These are phyloP conservation scores for Vigna radiata DNA, from an alignment of 306 rosid genomes.

Conservation along the genomic window DNA sequence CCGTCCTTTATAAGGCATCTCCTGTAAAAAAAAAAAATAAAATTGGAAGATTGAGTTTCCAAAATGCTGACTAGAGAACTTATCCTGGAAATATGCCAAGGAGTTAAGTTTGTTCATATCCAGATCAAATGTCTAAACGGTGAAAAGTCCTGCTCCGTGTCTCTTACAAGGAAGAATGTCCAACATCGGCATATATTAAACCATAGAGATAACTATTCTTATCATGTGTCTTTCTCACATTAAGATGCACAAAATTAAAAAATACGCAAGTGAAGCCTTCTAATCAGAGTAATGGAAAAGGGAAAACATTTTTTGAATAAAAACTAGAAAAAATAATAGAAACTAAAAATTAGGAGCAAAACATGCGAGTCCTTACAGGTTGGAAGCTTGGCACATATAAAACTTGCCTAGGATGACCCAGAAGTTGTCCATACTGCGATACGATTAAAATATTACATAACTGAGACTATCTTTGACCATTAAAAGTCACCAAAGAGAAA, in stretches of 20 bases:
- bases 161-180: conserved; percentile 27
- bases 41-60: conserved; percentile 13
- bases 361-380: conserved; percentile 71
- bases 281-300: conserved; percentile 21
- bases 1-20: conserved; percentile 80
- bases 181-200: conserved; percentile 18
- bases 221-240: conserved; percentile 4
- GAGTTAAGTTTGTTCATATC: conserved; percentile 17
- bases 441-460: conserved; percentile 41
- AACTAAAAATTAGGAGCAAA: not conserved
- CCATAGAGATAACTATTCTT: conserved; percentile 18
- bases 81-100: conserved; percentile 12
- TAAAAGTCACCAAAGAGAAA: conserved; percentile 16
- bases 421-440: conserved; percentile 83
- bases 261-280: conserved; percentile 22
- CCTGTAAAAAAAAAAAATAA: conserved; percentile 57
- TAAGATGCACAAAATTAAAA: conserved; percentile 18
- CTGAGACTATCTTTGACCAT: not conserved
- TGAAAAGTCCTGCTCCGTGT: not conserved
- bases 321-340: not conserved
- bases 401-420: conserved; percentile 86
- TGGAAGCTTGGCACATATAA: conserved; percentile 76
- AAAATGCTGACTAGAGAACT: conserved; percentile 8
- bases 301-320: conserved; percentile 10
- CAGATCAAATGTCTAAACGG: conserved; percentile 27